Evolutionary conservation across 2,329 filamentous ascomycete species (phyloP).

Genomic region (Dactylellina haptotyla): DNA sequence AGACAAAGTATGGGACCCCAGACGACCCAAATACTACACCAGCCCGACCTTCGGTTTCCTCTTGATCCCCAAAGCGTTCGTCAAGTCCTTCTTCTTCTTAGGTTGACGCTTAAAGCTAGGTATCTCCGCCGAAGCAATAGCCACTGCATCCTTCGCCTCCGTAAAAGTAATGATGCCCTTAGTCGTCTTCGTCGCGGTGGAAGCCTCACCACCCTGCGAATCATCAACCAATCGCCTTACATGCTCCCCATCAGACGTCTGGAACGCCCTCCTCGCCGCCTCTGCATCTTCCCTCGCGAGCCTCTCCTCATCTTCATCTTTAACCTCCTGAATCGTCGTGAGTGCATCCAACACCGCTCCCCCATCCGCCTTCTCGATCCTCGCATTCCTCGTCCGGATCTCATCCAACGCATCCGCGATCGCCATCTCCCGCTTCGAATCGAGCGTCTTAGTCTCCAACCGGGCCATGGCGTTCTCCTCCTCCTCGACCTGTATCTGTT

Average conservation of each 20-base stretch:
- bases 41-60: conserved; percentile 72
- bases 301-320: conserved; percentile 69
- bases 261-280: conserved; percentile 80
- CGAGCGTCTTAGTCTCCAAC: conserved; percentile 89
- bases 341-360: conserved; percentile 70
- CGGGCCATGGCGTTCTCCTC: conserved; percentile 95
- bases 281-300: conserved; percentile 86
- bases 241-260: conserved; percentile 60
- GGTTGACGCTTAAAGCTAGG: conserved; percentile 78
- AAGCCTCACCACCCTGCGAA: conserved; percentile 5
- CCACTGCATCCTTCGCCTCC: conserved; percentile 59
- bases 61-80: conserved; percentile 83
- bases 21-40: conserved; percentile 61
- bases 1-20: conserved; percentile 23
- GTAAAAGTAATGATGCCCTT: conserved; percentile 58
- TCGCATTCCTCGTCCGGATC: conserved; percentile 88
- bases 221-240: conserved; percentile 57
- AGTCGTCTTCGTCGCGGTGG: conserved; percentile 38
- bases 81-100: conserved; percentile 87
- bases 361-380: conserved; percentile 79
- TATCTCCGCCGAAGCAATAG: conserved; percentile 60
- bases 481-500: conserved; percentile 64
- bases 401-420: conserved; percentile 96
- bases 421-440: conserved; percentile 94
- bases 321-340: conserved; percentile 67